A percentile compares a stretch with the other conserved stretches of the same genome.
Conservation (phyloP, 2,329 filamentous ascomycete genomes). For the Neoscytalidium dimidiatum region DNA sequence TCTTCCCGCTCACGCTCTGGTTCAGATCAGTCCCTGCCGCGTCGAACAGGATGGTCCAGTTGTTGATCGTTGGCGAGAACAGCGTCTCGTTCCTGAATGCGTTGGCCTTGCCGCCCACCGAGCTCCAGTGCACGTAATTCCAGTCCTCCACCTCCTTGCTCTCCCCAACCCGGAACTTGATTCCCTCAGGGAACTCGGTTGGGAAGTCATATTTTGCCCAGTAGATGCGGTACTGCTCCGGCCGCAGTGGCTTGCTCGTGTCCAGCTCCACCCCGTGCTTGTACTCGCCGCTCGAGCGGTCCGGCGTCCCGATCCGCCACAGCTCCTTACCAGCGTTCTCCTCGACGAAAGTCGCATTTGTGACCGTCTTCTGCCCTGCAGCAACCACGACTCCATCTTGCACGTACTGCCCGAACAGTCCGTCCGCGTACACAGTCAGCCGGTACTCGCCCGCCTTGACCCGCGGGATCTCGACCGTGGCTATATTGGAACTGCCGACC, state of each 20-base stretch:
- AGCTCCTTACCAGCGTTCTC: slow-evolving; percentile 61
- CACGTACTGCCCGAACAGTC: slow-evolving; percentile 61
- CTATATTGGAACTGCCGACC: background rate
- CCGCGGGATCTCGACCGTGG: slow-evolving; percentile 54
- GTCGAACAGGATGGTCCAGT: slow-evolving; percentile 62
- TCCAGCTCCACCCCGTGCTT: slow-evolving; percentile 58
- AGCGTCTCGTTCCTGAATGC: slow-evolving; percentile 43
- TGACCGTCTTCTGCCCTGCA: slow-evolving; percentile 43
- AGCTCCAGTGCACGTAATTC: slow-evolving; percentile 68
- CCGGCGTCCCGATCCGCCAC: slow-evolving; percentile 64
- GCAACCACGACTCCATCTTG: slow-evolving; percentile 54
- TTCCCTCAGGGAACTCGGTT: slow-evolving; percentile 60
- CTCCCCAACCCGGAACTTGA: slow-evolving; percentile 59
- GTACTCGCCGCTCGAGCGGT: slow-evolving; percentile 63
- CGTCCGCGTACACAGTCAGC: slow-evolving; percentile 64
- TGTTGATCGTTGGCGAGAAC: slow-evolving; percentile 54
- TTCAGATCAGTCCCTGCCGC: slow-evolving; percentile 44
- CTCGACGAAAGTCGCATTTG: slow-evolving; percentile 51
- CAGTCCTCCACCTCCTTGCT: slow-evolving; percentile 53
- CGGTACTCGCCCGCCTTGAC: slow-evolving; percentile 62
- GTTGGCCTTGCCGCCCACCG: slow-evolving; percentile 60
- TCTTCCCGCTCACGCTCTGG: slow-evolving; percentile 22
- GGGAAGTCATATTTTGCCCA: slow-evolving; percentile 63
- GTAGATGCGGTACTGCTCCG: slow-evolving; percentile 63
- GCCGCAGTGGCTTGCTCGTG: slow-evolving; percentile 50